Evolutionary conservation across 208 protist species (phyloP), one percentile per base, ranked within the genome.

Genomic region (Vickermania spadyakhi): DNA sequence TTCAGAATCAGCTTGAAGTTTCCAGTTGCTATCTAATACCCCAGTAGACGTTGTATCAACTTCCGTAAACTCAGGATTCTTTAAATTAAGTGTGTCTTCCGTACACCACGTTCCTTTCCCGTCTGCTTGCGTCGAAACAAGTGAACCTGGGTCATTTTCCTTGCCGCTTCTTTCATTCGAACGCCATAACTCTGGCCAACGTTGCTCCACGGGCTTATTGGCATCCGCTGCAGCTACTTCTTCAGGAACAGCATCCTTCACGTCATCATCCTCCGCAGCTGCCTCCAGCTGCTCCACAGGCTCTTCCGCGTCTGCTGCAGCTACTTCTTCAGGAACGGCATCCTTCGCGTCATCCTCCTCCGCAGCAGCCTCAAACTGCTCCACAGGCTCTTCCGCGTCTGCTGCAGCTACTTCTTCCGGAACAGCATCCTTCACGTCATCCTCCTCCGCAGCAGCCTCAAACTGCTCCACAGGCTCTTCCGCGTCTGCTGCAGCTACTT

Each of bases 221-320:
- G 52, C 52, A n/a, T 52, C 64, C 4, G 66, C 66, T 36, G 63
- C 66, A 50, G 63, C 58, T 41, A 64, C 55, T 18, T 54, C 59
- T 42, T 54, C 31, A 29, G 59, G 63, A 3, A 31, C 58, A 31
- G 45, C 65, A n/a, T 45, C 36, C 7, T 7, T 18, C 11, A 45
- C 18, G 18, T 45, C 49, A 68, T 11, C 53, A 27, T 26, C 50
- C 52, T 55, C 62, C 3, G 29, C 29, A 23, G 45, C 45, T 4
- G 36, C 22, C 56, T 28, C 62, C 51, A 50, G 31, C 30, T 13
- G 30, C 66, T 83, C 76, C 5, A 72, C 76, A 27, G 67, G 61
- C 11, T 58, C 64, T 53, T 76, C 73, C 60, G 36, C 36, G 18
- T 45, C 36, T 18, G 36, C 36, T n/a, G 36, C 36, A 45, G 7